These are phyloP conservation scores for Rhynchospora tenuis DNA, from an alignment of 176 grass and related monocot genomes.

Conservation along the genomic window DNA sequence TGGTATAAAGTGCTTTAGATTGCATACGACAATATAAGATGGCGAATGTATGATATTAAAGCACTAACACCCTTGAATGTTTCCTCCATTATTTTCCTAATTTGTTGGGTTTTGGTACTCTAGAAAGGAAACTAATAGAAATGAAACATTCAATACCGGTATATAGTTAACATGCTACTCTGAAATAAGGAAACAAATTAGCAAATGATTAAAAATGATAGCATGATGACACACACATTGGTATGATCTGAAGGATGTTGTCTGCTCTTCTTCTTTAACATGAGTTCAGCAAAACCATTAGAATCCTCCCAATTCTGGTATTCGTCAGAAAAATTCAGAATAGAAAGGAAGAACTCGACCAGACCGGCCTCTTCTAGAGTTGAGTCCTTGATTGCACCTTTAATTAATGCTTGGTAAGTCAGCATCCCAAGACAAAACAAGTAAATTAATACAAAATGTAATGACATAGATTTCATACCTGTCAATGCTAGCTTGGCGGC, in stretches of 20 bases:
- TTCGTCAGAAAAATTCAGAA: conserved; percentile 39
- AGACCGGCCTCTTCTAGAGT: conserved; percentile 43
- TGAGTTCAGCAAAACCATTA: conserved; percentile 21
- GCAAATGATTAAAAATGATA: neutral
- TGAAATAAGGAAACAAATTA: neutral
- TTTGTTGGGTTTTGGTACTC: neutral
- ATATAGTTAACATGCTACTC: neutral
- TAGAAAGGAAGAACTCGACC: conserved; percentile 44
- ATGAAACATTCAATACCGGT: neutral
- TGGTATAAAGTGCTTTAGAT: neutral
- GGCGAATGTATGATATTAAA: neutral
- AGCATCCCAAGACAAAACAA: conserved; percentile 5
- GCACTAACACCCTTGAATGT: neutral
- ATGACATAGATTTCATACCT: conserved; percentile 33
- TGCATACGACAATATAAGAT: neutral
- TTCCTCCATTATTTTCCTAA: neutral
- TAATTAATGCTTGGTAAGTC: conserved; percentile 4
- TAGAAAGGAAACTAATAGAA: neutral
- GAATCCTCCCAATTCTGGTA: conserved; percentile 40
- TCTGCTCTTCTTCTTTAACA: conserved; percentile 19
- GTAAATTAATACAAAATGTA: conserved; percentile 6
- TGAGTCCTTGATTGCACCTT: conserved; percentile 63
- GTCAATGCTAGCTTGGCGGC: conserved; percentile 47
- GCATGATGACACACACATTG: conserved; percentile 27
- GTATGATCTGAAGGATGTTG: conserved; percentile 70